Evolutionary conservation across 257 asterid genomes (phyloP).

Genomic region (Jaltomata sinuosa): DNA sequence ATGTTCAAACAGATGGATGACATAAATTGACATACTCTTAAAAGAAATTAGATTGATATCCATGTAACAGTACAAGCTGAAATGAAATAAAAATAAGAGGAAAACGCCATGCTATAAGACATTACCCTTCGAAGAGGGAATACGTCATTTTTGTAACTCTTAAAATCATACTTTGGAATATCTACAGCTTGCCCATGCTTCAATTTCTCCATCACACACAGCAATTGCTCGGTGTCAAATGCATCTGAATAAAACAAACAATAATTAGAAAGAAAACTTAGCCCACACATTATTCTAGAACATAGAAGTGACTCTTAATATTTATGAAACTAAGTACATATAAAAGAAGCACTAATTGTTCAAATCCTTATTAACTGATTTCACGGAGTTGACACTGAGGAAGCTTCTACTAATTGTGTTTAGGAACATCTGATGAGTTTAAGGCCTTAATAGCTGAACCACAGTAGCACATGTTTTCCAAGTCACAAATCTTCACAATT

Average conservation of each 20-base stretch:
- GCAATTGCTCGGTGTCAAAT: slow-evolving; percentile 62
- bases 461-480: neutral
- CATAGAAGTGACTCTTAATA: neutral
- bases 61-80: neutral
- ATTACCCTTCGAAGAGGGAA: slow-evolving; percentile 62
- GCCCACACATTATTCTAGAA: neutral
- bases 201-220: slow-evolving; percentile 64
- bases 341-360: neutral
- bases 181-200: slow-evolving; percentile 84
- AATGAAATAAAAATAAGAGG: neutral
- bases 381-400: neutral
- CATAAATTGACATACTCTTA: neutral
- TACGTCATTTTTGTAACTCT: slow-evolving; percentile 61
- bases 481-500: neutral
- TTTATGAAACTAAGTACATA: neutral
- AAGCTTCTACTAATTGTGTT: neutral
- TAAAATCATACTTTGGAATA: slow-evolving; percentile 90
- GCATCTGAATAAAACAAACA: slow-evolving; percentile 52
- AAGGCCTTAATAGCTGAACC: neutral
- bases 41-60: neutral
- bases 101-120: neutral
- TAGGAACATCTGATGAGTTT: neutral
- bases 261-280: neutral
- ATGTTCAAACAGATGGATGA: neutral
- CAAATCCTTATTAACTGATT: neutral